Percentiles rank a stretch among this genome's conserved stretches.
phyloP scores from a whole-genome alignment of 495 filamentous ascomycete genomes.

The Cercophora sp. region DNA sequence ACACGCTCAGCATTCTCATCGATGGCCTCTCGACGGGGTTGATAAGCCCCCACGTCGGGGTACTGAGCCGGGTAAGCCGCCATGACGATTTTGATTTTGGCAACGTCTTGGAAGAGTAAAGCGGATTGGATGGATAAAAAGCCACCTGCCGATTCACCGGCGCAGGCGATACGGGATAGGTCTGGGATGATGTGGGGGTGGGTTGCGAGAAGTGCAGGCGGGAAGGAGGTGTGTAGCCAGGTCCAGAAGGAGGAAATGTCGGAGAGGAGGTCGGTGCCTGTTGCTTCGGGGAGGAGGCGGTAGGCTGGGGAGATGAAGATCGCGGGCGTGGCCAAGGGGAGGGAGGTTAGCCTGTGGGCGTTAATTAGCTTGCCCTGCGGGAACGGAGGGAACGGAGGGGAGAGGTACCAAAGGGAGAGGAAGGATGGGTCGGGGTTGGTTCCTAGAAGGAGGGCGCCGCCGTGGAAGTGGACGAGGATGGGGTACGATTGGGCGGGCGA shows the following conservation, averaged over 20 bases:
- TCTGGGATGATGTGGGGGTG: slow-evolving; percentile 1
- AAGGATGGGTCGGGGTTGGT: slow-evolving; percentile 15
- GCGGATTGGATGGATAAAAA: slow-evolving; percentile 35
- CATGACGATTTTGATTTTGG: slow-evolving; percentile 13
- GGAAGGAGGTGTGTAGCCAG: slow-evolving; percentile 34
- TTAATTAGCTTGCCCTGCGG: background rate
- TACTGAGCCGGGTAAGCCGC: slow-evolving; percentile 15
- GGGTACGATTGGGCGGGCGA: background rate
- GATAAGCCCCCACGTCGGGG: slow-evolving; percentile 13
- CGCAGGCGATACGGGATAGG: slow-evolving; percentile 13
- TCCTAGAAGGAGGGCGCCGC: slow-evolving; percentile 19
- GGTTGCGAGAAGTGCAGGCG: background rate
- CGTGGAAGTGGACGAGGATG: slow-evolving; percentile 20
- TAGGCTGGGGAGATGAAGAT: slow-evolving; percentile 35
- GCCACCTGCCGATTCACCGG: slow-evolving; percentile 37
- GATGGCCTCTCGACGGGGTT: background rate
- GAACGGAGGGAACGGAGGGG: background rate
- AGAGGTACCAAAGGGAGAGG: slow-evolving; percentile 13
- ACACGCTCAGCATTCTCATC: background rate
- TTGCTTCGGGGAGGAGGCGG: slow-evolving; percentile 49
- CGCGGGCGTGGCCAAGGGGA: slow-evolving; percentile 11
- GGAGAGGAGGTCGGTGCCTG: slow-evolving; percentile 41
- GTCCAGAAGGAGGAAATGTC: slow-evolving; percentile 51
- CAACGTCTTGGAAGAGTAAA: slow-evolving; percentile 13
- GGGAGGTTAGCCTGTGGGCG: slow-evolving; percentile 6